Percentiles rank a stretch among this genome's conserved stretches.
Conservation (phyloP, 805 yeast species). For the Candida tibetensis region DNA sequence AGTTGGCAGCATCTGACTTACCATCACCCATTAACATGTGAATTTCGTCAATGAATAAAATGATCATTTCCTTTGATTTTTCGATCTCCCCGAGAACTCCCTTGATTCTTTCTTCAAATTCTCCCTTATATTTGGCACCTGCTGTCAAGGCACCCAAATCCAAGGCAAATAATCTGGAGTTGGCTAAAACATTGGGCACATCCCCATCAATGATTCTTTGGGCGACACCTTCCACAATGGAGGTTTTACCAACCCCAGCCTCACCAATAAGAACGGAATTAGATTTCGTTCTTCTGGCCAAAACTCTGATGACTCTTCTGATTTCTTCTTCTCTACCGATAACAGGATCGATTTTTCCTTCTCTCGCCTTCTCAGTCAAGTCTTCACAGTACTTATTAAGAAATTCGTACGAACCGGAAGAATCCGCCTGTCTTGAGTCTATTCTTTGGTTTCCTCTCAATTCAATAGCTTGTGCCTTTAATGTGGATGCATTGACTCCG, state of each 20-base stretch:
- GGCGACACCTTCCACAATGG: constrained; percentile 97
- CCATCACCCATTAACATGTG: constrained; percentile 99
- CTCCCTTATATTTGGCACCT: constrained; percentile 98
- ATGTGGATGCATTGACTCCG: constrained; percentile 61
- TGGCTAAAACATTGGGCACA: constrained; percentile 83
- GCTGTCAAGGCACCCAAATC: constrained; percentile 97
- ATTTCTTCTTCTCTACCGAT: constrained; percentile 99
- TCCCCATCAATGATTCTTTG: constrained; percentile 95
- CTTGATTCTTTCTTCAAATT: constrained; percentile 95
- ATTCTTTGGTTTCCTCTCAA: constrained; percentile 89
- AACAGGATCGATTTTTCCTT: constrained; percentile 96
- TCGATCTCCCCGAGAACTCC: constrained; percentile 95
- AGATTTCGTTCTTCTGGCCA: constrained; percentile 96
- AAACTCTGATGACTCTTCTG: constrained; percentile 87
- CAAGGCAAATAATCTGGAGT: constrained; percentile 77
- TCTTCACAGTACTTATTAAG: constrained; percentile 88
- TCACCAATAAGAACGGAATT: constrained; percentile 97
- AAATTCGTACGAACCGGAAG: constrained; percentile 80
- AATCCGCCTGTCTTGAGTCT: constrained; percentile 91
- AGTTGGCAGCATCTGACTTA: constrained; percentile 93
- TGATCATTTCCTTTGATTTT: constrained; percentile 78
- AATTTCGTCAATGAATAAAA: constrained; percentile 93
- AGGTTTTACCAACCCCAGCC: constrained; percentile 99
- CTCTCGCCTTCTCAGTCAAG: constrained; percentile 87
- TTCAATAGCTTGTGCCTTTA: constrained; percentile 73